A percentile compares a stretch with the other conserved stretches of the same genome.
Conservation (phyloP, 495 filamentous ascomycete species). For the Massariosphaeria phaeospora region DNA sequence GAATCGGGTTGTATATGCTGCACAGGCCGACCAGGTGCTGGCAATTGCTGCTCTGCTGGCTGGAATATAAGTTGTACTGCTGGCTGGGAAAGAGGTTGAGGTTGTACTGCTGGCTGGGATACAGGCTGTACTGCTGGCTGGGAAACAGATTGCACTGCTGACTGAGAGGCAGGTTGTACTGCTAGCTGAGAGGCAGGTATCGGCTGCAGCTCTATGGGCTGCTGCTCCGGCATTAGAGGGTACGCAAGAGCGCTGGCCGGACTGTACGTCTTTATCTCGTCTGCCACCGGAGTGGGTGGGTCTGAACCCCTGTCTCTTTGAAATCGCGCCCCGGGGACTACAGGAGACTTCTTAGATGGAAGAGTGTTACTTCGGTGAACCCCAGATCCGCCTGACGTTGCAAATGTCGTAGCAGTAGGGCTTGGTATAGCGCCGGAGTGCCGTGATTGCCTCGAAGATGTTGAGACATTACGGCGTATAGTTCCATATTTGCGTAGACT, state of each 20-base stretch:
- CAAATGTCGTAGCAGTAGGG: slow-evolving; percentile 62
- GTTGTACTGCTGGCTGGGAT: neutral
- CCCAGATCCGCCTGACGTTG: slow-evolving; percentile 52
- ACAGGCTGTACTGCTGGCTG: too few relatives aligned
- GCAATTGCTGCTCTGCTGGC: too few relatives aligned
- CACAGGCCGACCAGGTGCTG: too few relatives aligned
- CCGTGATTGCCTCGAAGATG: slow-evolving; percentile 61
- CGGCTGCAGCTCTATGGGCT: neutral
- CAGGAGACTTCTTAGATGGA: slow-evolving; percentile 86
- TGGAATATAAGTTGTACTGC: too few relatives aligned
- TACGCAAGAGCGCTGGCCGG: slow-evolving; percentile 1
- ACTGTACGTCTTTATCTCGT: neutral
- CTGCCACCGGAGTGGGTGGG: slow-evolving; percentile 36
- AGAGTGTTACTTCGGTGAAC: slow-evolving; percentile 90
- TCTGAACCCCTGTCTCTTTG: slow-evolving; percentile 44
- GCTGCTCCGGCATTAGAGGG: neutral
- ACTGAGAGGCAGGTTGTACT: too few relatives aligned
- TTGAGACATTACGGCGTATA: slow-evolving; percentile 80
- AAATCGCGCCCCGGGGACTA: slow-evolving; percentile 54
- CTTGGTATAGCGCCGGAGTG: slow-evolving; percentile 65
- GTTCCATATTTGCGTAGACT: slow-evolving; percentile 74
- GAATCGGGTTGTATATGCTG: too few relatives aligned
- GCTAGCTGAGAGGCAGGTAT: too few relatives aligned
- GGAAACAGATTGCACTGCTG: too few relatives aligned
- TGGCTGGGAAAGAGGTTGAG: too few relatives aligned